Conservation (phyloP, 2,329 filamentous ascomycete species). For the Drechmeria coniospora region DNA sequence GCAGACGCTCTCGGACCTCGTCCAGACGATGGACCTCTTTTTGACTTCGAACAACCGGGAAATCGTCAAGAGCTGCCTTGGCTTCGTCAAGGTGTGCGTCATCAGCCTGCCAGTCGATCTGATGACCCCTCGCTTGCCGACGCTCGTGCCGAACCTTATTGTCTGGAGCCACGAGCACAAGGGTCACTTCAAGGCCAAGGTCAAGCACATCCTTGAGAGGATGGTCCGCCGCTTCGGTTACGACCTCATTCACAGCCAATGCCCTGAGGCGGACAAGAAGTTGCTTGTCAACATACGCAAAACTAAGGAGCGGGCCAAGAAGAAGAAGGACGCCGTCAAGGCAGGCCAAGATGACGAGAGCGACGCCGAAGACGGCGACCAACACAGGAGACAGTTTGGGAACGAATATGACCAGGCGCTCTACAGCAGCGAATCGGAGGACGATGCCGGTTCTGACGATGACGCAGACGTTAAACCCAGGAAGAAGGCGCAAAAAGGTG, state of each 20-base stretch:
- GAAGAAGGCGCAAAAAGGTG: constrained; percentile 41
- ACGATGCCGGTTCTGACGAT: constrained; percentile 33
- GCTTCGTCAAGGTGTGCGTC: constrained; percentile 92
- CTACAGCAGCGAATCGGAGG: constrained; percentile 62
- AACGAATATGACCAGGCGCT: constrained; percentile 95
- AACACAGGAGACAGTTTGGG: constrained; percentile 50
- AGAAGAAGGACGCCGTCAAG: constrained; percentile 60
- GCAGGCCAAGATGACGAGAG: constrained; percentile 41
- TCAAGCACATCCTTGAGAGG: constrained; percentile 93
- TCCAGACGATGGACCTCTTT: constrained; percentile 92
- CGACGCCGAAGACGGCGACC: constrained; percentile 34
- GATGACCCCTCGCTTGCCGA: constrained; percentile 60
- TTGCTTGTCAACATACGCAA: constrained; percentile 90
- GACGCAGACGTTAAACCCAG: constrained; percentile 31
- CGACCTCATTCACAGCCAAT: constrained; percentile 61
- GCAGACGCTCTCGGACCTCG: constrained; percentile 63
- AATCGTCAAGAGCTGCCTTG: constrained; percentile 85
- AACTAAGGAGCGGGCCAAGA: constrained; percentile 79
- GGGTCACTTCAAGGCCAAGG: constrained; percentile 88
- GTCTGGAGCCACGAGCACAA: constrained; percentile 98
- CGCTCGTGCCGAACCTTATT: constrained; percentile 78
- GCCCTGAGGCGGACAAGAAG: constrained; percentile 77
- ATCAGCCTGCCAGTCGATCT: constrained; percentile 69
- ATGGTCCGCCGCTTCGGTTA: constrained; percentile 86
- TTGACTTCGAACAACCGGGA: constrained; percentile 92